phyloP scores from a whole-genome alignment of 805 yeast genomes.

The Lipomyces lipofer region DNA sequence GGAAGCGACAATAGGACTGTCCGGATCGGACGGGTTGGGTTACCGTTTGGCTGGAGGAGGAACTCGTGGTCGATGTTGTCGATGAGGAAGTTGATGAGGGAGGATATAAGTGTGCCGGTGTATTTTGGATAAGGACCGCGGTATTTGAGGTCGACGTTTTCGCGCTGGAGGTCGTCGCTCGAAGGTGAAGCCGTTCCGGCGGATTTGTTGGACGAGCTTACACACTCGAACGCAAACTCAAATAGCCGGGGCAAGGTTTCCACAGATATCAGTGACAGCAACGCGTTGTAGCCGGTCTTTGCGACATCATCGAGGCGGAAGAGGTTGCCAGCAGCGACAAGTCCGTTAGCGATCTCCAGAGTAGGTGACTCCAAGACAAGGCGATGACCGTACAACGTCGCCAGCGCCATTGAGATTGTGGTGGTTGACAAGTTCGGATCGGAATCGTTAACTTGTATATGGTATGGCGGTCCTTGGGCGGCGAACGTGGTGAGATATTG shows the following conservation, averaged over 20 bases:
- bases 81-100: conserved; percentile 32
- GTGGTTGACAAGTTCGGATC: conserved; percentile 35
- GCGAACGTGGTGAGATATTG: conserved; percentile 29
- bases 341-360: conserved; percentile 34
- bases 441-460: conserved; percentile 30
- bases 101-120: conserved; percentile 34
- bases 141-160: conserved; percentile 13
- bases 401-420: conserved; percentile 38
- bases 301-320: conserved; percentile 37
- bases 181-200: conserved; percentile 9
- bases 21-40: conserved; percentile 8
- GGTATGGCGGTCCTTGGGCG: conserved; percentile 37
- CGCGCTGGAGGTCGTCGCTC: background rate
- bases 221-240: conserved; percentile 32
- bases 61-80: conserved; percentile 18
- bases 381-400: conserved; percentile 39
- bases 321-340: conserved; percentile 37
- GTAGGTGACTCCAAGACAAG: conserved; percentile 31
- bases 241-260: conserved; percentile 33
- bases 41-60: conserved; percentile 12
- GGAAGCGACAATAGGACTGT: conserved; percentile 35
- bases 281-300: conserved; percentile 31
- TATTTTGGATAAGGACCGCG: conserved; percentile 40
- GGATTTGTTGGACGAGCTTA: background rate
- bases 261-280: conserved; percentile 22